These are phyloP conservation scores for Solanum sitiens DNA, from an alignment of 257 asterid species.

Conservation along the genomic window DNA sequence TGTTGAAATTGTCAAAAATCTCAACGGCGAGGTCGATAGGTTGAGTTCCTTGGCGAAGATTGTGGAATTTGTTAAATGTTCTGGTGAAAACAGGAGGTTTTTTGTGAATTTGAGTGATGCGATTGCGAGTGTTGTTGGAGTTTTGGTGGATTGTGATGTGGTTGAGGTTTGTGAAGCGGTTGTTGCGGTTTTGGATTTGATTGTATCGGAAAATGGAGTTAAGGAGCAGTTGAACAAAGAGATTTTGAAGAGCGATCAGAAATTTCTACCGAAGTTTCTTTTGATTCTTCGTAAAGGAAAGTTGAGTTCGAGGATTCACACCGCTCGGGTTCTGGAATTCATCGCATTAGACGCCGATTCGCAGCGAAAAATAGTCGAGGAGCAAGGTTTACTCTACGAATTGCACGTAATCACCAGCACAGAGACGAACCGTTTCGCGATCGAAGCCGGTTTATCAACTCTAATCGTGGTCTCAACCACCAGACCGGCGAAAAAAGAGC, in stretches of 20 bases:
- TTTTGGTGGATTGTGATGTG: constrained; percentile 22
- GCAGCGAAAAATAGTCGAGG: constrained; percentile 37
- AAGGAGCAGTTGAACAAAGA: constrained; percentile 27
- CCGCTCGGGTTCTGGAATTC: constrained; percentile 41
- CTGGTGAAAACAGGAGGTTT: constrained; percentile 45
- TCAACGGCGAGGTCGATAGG: constrained; percentile 6
- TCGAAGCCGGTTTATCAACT: constrained; percentile 50
- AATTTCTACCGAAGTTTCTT: constrained; percentile 27
- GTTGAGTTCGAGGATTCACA: constrained; percentile 37
- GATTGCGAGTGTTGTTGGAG: constrained; percentile 17
- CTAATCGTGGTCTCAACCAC: constrained; percentile 39
- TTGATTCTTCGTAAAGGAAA: constrained; percentile 38
- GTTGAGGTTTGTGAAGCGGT: constrained; percentile 38
- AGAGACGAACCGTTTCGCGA: constrained; percentile 16
- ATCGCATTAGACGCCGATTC: constrained; percentile 53
- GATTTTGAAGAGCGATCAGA: constrained; percentile 21
- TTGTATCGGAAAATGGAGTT: constrained; percentile 30
- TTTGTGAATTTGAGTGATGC: constrained; percentile 28
- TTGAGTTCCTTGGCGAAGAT: constrained; percentile 25
- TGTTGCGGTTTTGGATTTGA: constrained; percentile 39
- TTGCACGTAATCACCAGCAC: constrained; percentile 24
- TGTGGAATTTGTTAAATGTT: constrained; percentile 29
- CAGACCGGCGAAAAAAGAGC: constrained; percentile 52
- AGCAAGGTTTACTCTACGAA: constrained; percentile 34
- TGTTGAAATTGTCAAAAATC: constrained; percentile 15